These are phyloP conservation scores for Striga asiatica DNA, from an alignment of 257 asterid genomes.

Conservation along the genomic window DNA sequence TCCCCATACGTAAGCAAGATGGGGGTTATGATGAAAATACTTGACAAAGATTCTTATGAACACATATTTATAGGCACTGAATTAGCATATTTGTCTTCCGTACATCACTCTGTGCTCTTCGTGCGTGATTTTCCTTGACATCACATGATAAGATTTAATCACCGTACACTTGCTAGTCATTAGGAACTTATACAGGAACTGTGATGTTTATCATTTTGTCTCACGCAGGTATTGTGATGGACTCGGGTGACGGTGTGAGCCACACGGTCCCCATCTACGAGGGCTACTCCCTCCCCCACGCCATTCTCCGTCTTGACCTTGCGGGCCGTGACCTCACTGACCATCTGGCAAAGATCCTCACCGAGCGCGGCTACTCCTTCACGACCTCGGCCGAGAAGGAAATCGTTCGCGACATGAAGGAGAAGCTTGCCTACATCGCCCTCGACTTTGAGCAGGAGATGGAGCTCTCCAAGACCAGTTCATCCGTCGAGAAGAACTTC, in stretches of 20 bases:
- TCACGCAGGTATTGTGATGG: conserved; percentile 27
- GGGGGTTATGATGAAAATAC: neutral
- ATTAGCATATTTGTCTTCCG: neutral
- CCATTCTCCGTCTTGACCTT: conserved; percentile 23
- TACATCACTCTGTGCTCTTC: neutral
- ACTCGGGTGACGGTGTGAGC: conserved; percentile 35
- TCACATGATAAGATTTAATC: too few relatives aligned
- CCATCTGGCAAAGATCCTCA: conserved; percentile 29
- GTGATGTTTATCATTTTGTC: too few relatives aligned
- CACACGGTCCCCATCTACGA: conserved; percentile 28
- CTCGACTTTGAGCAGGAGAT: conserved; percentile 35
- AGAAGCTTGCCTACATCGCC: conserved; percentile 35
- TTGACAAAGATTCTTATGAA: neutral
- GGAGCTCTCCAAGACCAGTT: conserved; percentile 26
- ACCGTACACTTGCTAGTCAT: neutral
- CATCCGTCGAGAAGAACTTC: conserved; percentile 33
- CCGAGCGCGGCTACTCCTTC: conserved; percentile 33
- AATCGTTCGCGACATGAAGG: conserved; percentile 42
- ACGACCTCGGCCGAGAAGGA: conserved; percentile 36
- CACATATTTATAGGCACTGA: neutral
- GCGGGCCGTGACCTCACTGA: conserved; percentile 38
- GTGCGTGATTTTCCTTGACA: too few relatives aligned
- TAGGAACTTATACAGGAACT: neutral
- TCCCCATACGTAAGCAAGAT: neutral
- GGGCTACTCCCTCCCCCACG: conserved; percentile 26